Evolutionary conservation across 805 yeast species (phyloP).

Genomic region (Yamadazyma insecticola): DNA sequence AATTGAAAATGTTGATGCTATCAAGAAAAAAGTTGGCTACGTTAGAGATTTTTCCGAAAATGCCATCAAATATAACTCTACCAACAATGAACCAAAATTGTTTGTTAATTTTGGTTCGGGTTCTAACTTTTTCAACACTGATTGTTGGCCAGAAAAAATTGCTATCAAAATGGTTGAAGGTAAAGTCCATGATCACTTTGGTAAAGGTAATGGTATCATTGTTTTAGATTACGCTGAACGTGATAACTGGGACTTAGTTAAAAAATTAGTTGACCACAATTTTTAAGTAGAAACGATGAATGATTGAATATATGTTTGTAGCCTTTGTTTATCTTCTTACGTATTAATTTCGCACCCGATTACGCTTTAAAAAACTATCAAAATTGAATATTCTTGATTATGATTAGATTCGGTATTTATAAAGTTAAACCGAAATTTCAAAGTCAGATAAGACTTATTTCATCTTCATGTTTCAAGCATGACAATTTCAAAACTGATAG

Average conservation of each 20-base stretch:
- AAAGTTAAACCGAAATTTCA: too few relatives aligned
- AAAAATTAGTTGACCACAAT: conserved; percentile 49
- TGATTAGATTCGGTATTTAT: too few relatives aligned
- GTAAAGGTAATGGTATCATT: conserved; percentile 57
- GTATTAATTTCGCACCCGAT: too few relatives aligned
- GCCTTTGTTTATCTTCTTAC: too few relatives aligned
- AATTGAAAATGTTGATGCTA: conserved; percentile 46
- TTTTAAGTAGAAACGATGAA: too few relatives aligned
- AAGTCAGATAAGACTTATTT: too few relatives aligned
- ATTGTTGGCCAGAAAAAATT: conserved; percentile 71
- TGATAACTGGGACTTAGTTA: conserved; percentile 55
- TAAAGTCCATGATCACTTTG: conserved; percentile 44
- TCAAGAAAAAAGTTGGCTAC: conserved; percentile 51
- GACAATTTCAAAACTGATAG: too few relatives aligned
- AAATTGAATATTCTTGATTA: too few relatives aligned
- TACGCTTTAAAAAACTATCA: too few relatives aligned
- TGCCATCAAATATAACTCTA: conserved; percentile 47
- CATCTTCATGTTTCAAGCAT: too few relatives aligned
- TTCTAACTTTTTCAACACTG: conserved; percentile 63
- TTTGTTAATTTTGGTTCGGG: conserved; percentile 73
- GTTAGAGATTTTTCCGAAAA: conserved; percentile 51
- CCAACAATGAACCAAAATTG: conserved; percentile 45
- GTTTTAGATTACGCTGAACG: conserved; percentile 65
- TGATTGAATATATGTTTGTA: too few relatives aligned
- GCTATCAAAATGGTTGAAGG: conserved; percentile 46